Conservation (phyloP, 176 grass and related monocot genomes). For the Triticum turgidum region DNA sequence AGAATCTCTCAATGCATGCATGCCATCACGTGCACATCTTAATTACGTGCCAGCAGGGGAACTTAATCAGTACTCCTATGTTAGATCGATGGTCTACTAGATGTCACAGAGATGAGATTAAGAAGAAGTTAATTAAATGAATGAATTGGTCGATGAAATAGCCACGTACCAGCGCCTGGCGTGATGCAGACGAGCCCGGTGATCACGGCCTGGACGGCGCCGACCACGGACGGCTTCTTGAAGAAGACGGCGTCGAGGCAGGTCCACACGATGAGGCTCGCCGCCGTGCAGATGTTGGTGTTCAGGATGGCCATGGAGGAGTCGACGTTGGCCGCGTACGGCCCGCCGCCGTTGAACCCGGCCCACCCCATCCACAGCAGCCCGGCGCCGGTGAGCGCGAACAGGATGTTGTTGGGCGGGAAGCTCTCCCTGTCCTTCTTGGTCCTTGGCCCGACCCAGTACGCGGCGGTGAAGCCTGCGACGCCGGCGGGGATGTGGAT, state of each 20-base stretch:
- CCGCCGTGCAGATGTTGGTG: conserved; percentile 70
- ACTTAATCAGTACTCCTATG: too few species aligned
- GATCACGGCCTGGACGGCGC: conserved; percentile 95
- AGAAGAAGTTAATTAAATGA: too few species aligned
- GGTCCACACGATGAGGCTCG: conserved; percentile 77
- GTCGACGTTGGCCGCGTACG: conserved; percentile 63
- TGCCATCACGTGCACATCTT: not conserved
- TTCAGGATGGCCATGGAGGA: conserved; percentile 77
- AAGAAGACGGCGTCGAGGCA: conserved; percentile 86
- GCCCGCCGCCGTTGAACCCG: conserved; percentile 87
- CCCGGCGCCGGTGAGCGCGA: conserved; percentile 64
- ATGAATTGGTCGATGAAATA: too few species aligned
- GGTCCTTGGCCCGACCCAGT: conserved; percentile 61
- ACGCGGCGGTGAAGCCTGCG: conserved; percentile 56
- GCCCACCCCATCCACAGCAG: conserved; percentile 94
- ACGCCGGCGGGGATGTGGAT: conserved; percentile 69
- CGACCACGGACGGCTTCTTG: conserved; percentile 69
- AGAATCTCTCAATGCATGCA: not conserved
- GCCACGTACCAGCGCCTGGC: conserved; percentile 49
- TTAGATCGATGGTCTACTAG: too few species aligned
- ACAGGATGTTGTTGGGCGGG: conserved; percentile 83
- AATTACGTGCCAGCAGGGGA: not conserved
- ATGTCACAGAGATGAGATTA: not conserved
- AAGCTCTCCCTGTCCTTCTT: conserved; percentile 63
- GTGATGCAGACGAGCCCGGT: conserved; percentile 95